Base-by-base conservation (phyloP, 164 flowering plant genomes). In the Brasenia schreberi region DNA sequence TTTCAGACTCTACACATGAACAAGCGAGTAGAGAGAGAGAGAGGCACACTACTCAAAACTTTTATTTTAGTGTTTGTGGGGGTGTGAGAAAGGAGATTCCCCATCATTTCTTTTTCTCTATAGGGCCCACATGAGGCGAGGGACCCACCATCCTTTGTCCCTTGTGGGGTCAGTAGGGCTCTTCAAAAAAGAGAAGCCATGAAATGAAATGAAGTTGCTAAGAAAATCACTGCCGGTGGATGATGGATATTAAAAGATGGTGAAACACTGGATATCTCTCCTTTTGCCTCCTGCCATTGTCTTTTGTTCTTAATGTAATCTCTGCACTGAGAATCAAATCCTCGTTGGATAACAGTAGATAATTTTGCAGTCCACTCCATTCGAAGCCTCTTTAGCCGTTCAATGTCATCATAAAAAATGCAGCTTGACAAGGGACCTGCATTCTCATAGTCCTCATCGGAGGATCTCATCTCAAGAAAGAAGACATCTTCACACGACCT, bases 241-340 rank as follows among this genome's bases (percentile, higher is more conserved):
- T 14, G 56, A 49, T 9, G 56, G 56, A 49, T 49, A 49, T 5
- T 49, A 49, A 49, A 49, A 49, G 56, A 9, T 49, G 56, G 56
- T 49, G 56, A 49, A 49, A 49, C 56, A 49, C 56, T 49, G 56
- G 16, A 6, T 14, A 49, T 14, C 10, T 49, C 56, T 49, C 71
- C 81, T 92, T 72, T 84, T 89, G 67, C 77, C 76, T 87, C 94
- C 76, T 79, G 91, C 99, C 98, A 95, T 74, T 88, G 99, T 77
- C 75, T 90, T 73, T 76, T 82, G 78, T 86, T 90, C 77, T 81
- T 95, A 66, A 90, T 53, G 68, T 90, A 90, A 63, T 95, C 97
- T 62, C 92, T 78, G 70, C 77, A 76, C 39, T 63, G 69, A 43
- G 81, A 88, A 76, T 90, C 96, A 70, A 95, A 95, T 18, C 98